These are phyloP conservation scores for Polyplosphaeria fusca DNA, from an alignment of 495 filamentous ascomycete genomes.

Conservation along the genomic window DNA sequence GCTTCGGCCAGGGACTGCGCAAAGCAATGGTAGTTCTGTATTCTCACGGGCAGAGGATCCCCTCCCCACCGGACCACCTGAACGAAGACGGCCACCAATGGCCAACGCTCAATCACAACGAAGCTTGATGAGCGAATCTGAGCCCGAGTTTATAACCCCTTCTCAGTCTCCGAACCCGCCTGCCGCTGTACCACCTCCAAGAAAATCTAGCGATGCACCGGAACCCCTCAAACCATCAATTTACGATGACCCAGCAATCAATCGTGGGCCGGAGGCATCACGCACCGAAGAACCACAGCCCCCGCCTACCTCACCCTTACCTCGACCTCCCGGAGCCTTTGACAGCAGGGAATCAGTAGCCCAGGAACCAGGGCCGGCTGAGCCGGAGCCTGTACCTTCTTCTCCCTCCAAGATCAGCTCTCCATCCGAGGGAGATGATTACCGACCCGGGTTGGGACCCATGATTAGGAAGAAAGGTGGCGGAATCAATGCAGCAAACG, in stretches of 20 bases:
- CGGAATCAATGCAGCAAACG: conserved; percentile 63
- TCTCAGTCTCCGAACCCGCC: conserved; percentile 12
- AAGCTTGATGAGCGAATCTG: conserved; percentile 17
- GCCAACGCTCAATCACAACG: conserved; percentile 17
- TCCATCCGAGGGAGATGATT: conserved; percentile 48
- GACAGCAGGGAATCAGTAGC: neutral
- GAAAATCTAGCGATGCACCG: conserved; percentile 10
- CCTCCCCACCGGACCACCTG: conserved; percentile 23
- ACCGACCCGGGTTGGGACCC: conserved; percentile 78
- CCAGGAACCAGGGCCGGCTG: neutral
- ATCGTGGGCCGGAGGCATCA: neutral
- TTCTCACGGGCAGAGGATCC: conserved; percentile 25
- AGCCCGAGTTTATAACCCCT: conserved; percentile 14
- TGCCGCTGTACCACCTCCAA: conserved; percentile 10
- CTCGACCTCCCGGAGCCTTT: conserved; percentile 11
- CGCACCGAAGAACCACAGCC: neutral
- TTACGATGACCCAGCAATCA: neutral
- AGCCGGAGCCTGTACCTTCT: neutral
- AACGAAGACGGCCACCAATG: conserved; percentile 35
- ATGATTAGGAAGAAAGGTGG: conserved; percentile 81
- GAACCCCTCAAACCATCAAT: neutral
- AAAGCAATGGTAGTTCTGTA: conserved; percentile 32
- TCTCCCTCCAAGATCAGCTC: neutral
- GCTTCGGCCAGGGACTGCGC: conserved; percentile 24
- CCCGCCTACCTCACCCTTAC: conserved; percentile 19